Percentiles rank a stretch among this genome's conserved stretches.
Conservation (phyloP, 176 grass and related monocot genomes). For the Oryza punctata region DNA sequence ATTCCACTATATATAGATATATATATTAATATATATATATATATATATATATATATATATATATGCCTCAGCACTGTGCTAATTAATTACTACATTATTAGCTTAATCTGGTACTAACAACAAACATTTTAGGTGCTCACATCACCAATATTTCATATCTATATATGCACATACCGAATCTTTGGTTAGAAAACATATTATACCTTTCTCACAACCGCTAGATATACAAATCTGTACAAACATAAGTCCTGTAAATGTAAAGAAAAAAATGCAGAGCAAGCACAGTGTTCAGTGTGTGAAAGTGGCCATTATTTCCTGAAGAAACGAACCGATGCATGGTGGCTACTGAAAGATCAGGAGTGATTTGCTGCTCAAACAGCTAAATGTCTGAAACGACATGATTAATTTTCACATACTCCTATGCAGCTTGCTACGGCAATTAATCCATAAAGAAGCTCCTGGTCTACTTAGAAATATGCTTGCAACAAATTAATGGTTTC, state of each 20-base stretch:
- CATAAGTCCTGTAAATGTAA: not conserved
- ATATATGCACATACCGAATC: not conserved
- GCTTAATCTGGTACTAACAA: not conserved
- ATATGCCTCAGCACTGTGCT: not conserved
- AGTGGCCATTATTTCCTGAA: slow-evolving; percentile 38
- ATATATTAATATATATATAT: too few relatives aligned
- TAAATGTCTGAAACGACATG: not conserved
- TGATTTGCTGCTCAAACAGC: slow-evolving; percentile 3
- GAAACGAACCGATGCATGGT: not conserved
- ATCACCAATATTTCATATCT: not conserved
- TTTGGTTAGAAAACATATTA: not conserved
- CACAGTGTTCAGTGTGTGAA: not conserved
- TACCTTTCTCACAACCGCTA: not conserved
- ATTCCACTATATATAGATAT: not conserved
- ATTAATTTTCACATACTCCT: not conserved
- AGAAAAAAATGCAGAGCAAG: not conserved
- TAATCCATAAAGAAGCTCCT: not conserved
- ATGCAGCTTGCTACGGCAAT: not conserved
- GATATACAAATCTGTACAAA: slow-evolving; percentile 1
- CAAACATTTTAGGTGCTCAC: not conserved
- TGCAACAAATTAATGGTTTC: slow-evolving; percentile 12
- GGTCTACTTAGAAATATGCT: not conserved
- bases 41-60: too few relatives aligned
- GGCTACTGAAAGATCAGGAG: not conserved
- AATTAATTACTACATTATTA: not conserved